These are phyloP conservation scores for Stemphylium beticola DNA, from an alignment of 2,329 filamentous ascomycete genomes.

Conservation along the genomic window DNA sequence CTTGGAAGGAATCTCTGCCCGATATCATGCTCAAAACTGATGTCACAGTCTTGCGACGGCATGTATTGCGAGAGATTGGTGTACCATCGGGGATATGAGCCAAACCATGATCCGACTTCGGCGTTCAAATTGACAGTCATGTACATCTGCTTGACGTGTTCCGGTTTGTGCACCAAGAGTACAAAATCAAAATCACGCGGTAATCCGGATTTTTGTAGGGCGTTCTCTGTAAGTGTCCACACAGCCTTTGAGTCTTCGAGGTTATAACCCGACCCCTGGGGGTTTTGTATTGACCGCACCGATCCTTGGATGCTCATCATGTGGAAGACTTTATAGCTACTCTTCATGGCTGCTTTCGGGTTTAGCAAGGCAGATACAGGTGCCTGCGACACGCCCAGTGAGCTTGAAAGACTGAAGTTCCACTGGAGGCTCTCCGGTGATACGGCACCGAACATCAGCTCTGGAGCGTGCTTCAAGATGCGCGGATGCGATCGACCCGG, in stretches of 20 bases:
- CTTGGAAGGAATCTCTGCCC: slow-evolving; percentile 54
- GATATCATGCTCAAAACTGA: slow-evolving; percentile 52
- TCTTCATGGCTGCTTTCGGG: slow-evolving; percentile 50
- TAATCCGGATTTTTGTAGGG: slow-evolving; percentile 55
- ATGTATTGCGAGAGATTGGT: slow-evolving; percentile 48
- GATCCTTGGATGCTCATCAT: slow-evolving; percentile 60
- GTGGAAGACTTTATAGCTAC: slow-evolving; percentile 54
- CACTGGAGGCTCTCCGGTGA: slow-evolving; percentile 57
- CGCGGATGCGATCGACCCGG: slow-evolving; percentile 42
- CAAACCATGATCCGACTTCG: slow-evolving; percentile 50
- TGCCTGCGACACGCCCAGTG: slow-evolving; percentile 54
- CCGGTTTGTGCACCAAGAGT: slow-evolving; percentile 55
- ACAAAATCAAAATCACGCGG: slow-evolving; percentile 61
- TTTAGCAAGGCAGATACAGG: slow-evolving; percentile 52
- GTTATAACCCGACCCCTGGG: slow-evolving; percentile 46
- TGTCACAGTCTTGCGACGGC: slow-evolving; percentile 44
- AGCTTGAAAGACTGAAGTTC: slow-evolving; percentile 56
- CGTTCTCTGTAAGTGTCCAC: slow-evolving; percentile 60
- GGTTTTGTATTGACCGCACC: slow-evolving; percentile 49
- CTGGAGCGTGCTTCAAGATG: slow-evolving; percentile 59
- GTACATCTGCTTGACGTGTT: slow-evolving; percentile 47
- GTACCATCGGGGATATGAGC: slow-evolving; percentile 52
- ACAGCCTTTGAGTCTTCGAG: slow-evolving; percentile 55
- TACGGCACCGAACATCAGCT: slow-evolving; percentile 56
- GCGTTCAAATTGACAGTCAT: slow-evolving; percentile 54